Percentiles rank a stretch among this genome's conserved stretches.
These are phyloP conservation scores for Austroboletus festivus DNA, from an alignment of 768 basidiomycete species.

Conservation along the genomic window DNA sequence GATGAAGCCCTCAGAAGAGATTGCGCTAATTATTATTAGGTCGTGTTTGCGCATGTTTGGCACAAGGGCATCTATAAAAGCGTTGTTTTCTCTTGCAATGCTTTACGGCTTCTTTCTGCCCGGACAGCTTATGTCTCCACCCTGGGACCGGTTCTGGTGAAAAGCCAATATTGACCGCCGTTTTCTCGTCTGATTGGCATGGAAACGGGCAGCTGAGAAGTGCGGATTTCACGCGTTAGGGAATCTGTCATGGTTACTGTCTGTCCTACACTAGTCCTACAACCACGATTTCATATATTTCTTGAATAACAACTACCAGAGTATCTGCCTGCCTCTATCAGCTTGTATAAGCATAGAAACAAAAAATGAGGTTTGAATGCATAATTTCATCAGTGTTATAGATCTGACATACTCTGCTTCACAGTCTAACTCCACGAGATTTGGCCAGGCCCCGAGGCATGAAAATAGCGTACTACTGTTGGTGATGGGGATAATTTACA, in stretches of 20 bases:
- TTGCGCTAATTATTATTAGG: slow-evolving; percentile 9
- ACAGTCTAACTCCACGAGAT: no score
- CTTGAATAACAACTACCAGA: no score
- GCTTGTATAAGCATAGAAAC: no score
- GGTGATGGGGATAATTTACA: no score
- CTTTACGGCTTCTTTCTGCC: slow-evolving; percentile 67
- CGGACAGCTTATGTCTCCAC: slow-evolving; percentile 63
- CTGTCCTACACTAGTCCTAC: slow-evolving; percentile 33
- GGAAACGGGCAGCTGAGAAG: slow-evolving; percentile 48
- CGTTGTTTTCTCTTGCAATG: background rate
- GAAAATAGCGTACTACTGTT: no score
- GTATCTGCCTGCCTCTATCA: no score
- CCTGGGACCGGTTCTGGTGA: slow-evolving; percentile 83
- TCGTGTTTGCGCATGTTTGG: slow-evolving; percentile 32
- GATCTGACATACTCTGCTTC: no score
- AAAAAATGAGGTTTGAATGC: no score
- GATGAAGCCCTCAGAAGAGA: slow-evolving; percentile 13
- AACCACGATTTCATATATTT: no score
- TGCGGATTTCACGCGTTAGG: slow-evolving; percentile 31
- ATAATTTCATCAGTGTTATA: no score
- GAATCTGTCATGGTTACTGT: slow-evolving; percentile 34
- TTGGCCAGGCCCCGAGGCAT: no score
- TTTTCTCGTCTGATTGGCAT: slow-evolving; percentile 53
- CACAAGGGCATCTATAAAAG: slow-evolving; percentile 21
- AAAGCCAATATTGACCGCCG: slow-evolving; percentile 56